Conservation (phyloP, 306 rosid genomes). For the Cucumis cinereus region DNA sequence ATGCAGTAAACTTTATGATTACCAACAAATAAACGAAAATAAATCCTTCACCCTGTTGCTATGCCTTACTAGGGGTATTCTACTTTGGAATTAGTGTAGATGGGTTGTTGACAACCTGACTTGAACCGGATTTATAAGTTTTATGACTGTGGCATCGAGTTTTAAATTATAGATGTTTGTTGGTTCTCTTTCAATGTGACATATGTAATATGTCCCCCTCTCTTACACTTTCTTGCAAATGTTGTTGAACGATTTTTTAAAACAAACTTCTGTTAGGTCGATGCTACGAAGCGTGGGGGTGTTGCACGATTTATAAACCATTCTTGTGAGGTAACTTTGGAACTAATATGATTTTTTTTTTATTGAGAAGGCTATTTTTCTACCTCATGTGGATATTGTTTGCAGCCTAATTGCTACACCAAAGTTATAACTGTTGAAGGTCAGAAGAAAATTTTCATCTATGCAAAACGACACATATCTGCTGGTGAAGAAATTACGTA, state of each 20-base stretch:
- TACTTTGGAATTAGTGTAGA: not conserved
- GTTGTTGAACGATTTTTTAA: conserved; percentile 8
- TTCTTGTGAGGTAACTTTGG: conserved; percentile 79
- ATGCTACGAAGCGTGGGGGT: conserved; percentile 97
- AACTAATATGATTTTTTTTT: not conserved
- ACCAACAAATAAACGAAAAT: too few species aligned
- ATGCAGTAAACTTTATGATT: not conserved
- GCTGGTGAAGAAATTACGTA: conserved; percentile 93
- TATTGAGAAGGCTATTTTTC: not conserved
- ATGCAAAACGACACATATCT: conserved; percentile 81
- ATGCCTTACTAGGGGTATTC: not conserved
- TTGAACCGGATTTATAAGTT: not conserved
- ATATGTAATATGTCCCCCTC: not conserved
- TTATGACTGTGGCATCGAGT: not conserved
- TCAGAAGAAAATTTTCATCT: conserved; percentile 77
- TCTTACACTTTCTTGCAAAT: not conserved
- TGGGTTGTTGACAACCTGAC: not conserved
- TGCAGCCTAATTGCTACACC: conserved; percentile 97
- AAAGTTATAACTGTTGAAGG: conserved; percentile 93
- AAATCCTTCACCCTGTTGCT: not conserved
- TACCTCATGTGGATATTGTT: conserved; percentile 9
- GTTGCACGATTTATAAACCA: conserved; percentile 92
- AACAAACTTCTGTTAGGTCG: conserved; percentile 50
- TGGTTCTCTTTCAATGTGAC: conserved; percentile 3
- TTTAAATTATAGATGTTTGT: not conserved